Conservation (phyloP, 441 rosid species). For the Omphalea diandra region DNA sequence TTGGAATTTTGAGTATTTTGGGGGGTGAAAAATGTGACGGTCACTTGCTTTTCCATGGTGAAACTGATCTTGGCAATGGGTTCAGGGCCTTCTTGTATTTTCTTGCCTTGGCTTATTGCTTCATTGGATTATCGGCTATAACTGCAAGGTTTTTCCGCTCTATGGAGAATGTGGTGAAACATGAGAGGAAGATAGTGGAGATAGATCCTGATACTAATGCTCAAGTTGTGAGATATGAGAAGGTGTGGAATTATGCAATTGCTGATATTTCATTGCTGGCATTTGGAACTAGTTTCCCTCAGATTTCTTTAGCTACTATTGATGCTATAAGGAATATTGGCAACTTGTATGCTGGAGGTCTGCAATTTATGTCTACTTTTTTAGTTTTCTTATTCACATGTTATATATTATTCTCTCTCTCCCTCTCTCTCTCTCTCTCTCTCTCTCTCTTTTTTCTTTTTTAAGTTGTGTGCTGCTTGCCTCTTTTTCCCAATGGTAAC, state of each 20-base stretch:
- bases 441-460: not conserved
- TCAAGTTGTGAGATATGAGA: conserved; percentile 51
- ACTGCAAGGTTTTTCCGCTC: conserved; percentile 79
- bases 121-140: conserved; percentile 80
- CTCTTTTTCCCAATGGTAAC: too few species aligned
- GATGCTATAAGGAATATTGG: conserved; percentile 83
- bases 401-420: too few species aligned
- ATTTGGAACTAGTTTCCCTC: conserved; percentile 97
- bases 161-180: conserved; percentile 92
- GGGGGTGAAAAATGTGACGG: conserved; percentile 51
- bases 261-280: conserved; percentile 88
- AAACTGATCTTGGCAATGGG: conserved; percentile 48
- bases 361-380: conserved; percentile 7
- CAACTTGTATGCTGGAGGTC: conserved; percentile 77
- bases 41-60: conserved; percentile 57
- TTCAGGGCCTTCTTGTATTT: conserved; percentile 51
- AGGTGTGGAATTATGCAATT: conserved; percentile 89
- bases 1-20: conserved; percentile 27
- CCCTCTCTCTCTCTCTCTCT: too few species aligned
- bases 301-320: conserved; percentile 85
- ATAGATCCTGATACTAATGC: conserved; percentile 58
- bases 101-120: conserved; percentile 77
- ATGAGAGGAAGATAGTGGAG: conserved; percentile 64
- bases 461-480: not conserved
- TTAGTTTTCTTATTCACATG: conserved; percentile 7